These are phyloP conservation scores for Diplodia sapinea DNA, from an alignment of 2,329 filamentous ascomycete species.

Conservation along the genomic window DNA sequence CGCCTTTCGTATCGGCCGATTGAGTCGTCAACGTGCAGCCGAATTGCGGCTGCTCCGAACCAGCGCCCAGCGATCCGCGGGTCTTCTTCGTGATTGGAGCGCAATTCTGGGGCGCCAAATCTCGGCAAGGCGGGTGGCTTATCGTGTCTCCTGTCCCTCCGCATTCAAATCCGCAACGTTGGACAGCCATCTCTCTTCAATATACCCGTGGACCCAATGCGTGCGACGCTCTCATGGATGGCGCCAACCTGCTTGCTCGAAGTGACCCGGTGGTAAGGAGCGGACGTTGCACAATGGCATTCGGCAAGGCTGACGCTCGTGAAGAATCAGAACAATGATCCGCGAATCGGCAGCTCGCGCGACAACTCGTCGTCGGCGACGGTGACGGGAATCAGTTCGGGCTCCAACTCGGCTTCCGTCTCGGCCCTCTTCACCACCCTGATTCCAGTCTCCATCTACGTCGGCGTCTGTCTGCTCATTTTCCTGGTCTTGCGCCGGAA, in stretches of 20 bases:
- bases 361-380: constrained; percentile 51
- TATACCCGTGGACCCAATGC: constrained; percentile 1
- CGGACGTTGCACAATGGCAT: neutral
- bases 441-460: constrained; percentile 58
- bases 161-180: constrained; percentile 16
- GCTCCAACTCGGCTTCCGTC: constrained; percentile 44
- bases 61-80: neutral
- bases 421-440: constrained; percentile 58
- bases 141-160: constrained; percentile 12
- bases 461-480: constrained; percentile 56
- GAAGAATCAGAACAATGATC: constrained; percentile 40
- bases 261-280: constrained; percentile 6
- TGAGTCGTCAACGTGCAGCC: neutral
- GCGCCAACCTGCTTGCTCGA: neutral
- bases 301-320: neutral
- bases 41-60: neutral
- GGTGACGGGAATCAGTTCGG: constrained; percentile 45
- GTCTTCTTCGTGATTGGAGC: neutral
- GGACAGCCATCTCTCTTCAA: neutral
- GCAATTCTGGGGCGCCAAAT: constrained; percentile 3
- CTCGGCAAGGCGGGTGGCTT: constrained; percentile 9
- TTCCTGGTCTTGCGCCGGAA: constrained; percentile 60
- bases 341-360: constrained; percentile 53
- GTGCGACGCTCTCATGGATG: constrained; percentile 19
- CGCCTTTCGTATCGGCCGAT: neutral